Evolutionary conservation across 495 filamentous ascomycete species (phyloP), one percentile per base, ranked within the genome.

Genomic region (Xylaria venustula): DNA sequence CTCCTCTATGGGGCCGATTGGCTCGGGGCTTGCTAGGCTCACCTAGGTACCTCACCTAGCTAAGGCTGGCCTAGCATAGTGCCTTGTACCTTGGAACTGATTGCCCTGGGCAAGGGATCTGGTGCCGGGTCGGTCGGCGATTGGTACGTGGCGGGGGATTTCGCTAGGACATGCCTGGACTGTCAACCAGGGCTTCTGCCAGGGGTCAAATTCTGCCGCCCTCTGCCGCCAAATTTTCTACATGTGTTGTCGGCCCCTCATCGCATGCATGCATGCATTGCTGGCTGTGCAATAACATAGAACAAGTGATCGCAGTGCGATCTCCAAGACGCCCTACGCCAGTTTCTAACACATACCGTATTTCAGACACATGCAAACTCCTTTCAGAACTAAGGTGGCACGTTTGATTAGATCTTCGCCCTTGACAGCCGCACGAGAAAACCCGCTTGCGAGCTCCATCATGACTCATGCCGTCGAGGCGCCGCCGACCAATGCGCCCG

Each of bases 221-320:
- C 0, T 44, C 32, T 45, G 69, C 69, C 69, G 67, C 69, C 58
- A 57, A 67, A 64, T 70, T 54, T 81, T 63, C 63, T 20, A 62
- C 20, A 45, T 17, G 30, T 34, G 11, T 40, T 12, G 37, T 42
- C 8, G 22, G 36, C 20, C 51, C 51, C 36, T 30, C 14, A 7
- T 12, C 14, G 7, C 37, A 7, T 15, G 6, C 37, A 12, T 15
- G 6, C 7, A 40, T 40, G 3, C 37, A 15, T 40, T 7, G 6
- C 7, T 11, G 7, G 7, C 14, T 11, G 30, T 11, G 11, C 11
- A 5, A 34, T 34, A 11, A 5, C 5, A 34, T 11, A 5, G n/a
- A n/a, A n/a, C n/a, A n/a, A n/a, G n/a, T n/a, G n/a, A n/a, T n/a
- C n/a, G n/a, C n/a, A n/a, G n/a, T n/a, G n/a, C n/a, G n/a, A n/a